Conservation (phyloP, 2,329 filamentous ascomycete genomes). For the Trichoderma harzianum region DNA sequence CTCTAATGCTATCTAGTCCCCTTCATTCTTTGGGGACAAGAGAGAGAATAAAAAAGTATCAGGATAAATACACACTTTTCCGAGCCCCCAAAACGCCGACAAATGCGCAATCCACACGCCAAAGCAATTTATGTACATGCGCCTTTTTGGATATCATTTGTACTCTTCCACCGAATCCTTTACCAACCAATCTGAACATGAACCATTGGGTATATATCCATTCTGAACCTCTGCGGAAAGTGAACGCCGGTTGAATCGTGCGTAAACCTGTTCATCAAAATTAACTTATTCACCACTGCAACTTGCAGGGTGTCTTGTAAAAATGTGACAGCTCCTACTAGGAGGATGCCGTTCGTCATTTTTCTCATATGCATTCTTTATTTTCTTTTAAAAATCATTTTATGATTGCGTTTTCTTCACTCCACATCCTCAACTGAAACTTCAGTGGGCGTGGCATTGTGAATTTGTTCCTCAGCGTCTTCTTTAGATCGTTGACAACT, state of each 20-base stretch:
- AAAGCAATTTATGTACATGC: not conserved
- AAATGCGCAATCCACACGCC: not conserved
- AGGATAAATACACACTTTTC: conserved; percentile 21
- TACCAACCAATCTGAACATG: not conserved
- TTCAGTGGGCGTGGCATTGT: conserved; percentile 28
- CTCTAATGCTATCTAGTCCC: conserved; percentile 16
- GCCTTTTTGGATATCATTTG: not conserved
- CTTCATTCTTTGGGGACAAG: conserved; percentile 22
- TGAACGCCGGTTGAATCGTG: conserved; percentile 10
- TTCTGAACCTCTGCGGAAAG: not conserved
- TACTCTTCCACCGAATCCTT: not conserved
- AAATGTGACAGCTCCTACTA: not conserved
- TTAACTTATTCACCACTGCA: conserved; percentile 21
- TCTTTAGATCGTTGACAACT: conserved; percentile 31
- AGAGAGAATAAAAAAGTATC: conserved; percentile 13
- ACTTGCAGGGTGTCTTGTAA: conserved; percentile 9
- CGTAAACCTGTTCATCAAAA: conserved; percentile 23
- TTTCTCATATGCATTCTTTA: not conserved
- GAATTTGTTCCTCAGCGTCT: conserved; percentile 22
- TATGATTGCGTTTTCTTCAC: conserved; percentile 2
- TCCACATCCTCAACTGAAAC: conserved; percentile 30
- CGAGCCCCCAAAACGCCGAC: conserved; percentile 11
- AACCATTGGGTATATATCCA: conserved; percentile 7
- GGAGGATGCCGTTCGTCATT: conserved; percentile 5
- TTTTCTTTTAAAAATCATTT: not conserved